Conservation (phyloP, 805 yeast genomes). For the Teunomyces panamensis region DNA sequence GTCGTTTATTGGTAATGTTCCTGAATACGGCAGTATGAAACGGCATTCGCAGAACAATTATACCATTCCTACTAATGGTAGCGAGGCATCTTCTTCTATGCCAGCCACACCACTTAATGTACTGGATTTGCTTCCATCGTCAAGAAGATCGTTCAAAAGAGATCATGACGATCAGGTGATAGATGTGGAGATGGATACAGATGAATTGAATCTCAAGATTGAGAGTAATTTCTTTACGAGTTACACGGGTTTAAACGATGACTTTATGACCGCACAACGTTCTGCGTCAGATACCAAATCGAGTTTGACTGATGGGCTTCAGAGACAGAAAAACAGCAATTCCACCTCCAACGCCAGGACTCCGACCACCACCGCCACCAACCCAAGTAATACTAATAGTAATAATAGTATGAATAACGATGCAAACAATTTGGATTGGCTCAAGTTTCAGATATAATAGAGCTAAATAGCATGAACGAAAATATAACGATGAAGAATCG, state of each 20-base stretch:
- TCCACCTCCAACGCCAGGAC: too few species aligned
- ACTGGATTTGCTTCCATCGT: constrained; percentile 9
- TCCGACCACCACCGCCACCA: neutral
- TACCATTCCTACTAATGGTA: neutral
- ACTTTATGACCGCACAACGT: neutral
- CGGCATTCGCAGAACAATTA: neutral
- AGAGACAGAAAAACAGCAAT: neutral
- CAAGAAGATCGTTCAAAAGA: neutral
- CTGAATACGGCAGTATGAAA: neutral
- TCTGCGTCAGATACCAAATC: constrained; percentile 1
- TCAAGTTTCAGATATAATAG: constrained; percentile 26
- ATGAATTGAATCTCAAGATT: constrained; percentile 5
- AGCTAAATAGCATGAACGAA: neutral
- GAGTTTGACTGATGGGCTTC: constrained; percentile 5
- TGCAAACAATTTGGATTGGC: constrained; percentile 28
- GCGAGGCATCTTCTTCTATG: constrained; percentile 7
- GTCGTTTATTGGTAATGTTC: constrained; percentile 2
- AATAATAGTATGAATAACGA: constrained; percentile 13
- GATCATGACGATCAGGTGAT: constrained; percentile 2
- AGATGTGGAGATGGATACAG: constrained; percentile 8
- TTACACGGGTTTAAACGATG: constrained; percentile 18
- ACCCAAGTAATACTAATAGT: neutral
- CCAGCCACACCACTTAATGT: constrained; percentile 14
- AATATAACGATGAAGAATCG: too few species aligned
- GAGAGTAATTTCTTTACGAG: constrained; percentile 20